Conservation (phyloP, 257 asterid genomes). For the Striga asiatica region DNA sequence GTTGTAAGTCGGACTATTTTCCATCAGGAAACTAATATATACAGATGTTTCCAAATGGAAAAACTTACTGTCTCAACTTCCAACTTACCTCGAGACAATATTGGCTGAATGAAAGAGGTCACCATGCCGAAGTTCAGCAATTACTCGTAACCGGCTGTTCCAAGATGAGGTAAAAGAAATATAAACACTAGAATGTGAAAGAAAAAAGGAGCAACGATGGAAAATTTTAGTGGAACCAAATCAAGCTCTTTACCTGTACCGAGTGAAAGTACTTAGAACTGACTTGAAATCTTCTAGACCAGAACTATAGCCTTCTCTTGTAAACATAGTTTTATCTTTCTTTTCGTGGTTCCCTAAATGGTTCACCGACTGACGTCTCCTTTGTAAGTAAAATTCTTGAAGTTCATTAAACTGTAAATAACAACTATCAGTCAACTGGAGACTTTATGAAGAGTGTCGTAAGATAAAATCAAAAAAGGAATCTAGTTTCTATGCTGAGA, state of each 20-base stretch:
- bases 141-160: constrained; percentile 70
- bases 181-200: constrained; percentile 12
- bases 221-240: constrained; percentile 14
- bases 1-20: constrained; percentile 8
- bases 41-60: not conserved
- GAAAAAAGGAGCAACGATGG: constrained; percentile 2
- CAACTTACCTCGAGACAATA: constrained; percentile 71
- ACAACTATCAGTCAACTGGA: constrained; percentile 16
- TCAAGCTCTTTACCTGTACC: constrained; percentile 43
- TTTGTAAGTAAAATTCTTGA: constrained; percentile 79
- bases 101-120: constrained; percentile 80
- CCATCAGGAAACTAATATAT: constrained; percentile 7
- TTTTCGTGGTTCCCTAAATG: constrained; percentile 30
- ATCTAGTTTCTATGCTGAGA: too few species aligned
- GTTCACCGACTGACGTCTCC: constrained; percentile 43
- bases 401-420: constrained; percentile 66
- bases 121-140: constrained; percentile 76
- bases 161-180: constrained; percentile 16
- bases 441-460: not conserved
- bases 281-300: constrained; percentile 77
- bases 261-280: constrained; percentile 67
- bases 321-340: constrained; percentile 24
- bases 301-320: constrained; percentile 63
- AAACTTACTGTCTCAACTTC: not conserved
- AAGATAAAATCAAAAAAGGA: not conserved